Percentiles rank a stretch among this genome's conserved stretches.
These are phyloP conservation scores for Trichoderma koningiopsis DNA, from an alignment of 2,329 filamentous ascomycete species.

Conservation along the genomic window DNA sequence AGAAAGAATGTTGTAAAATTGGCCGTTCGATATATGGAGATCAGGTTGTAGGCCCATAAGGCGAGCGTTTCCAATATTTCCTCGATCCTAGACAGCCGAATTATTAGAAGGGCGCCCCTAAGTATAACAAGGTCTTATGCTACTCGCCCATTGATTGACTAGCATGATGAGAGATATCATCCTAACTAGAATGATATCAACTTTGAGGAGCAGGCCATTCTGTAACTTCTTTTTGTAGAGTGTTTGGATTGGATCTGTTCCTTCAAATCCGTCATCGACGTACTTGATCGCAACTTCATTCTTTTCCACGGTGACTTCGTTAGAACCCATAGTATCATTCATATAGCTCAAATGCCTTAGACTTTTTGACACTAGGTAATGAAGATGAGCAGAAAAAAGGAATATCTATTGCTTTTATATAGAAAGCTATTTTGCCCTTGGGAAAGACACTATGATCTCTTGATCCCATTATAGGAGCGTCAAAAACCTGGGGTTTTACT, in stretches of 20 bases:
- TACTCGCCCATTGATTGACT: background rate
- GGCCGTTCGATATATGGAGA: background rate
- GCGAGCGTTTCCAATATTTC: constrained; percentile 12
- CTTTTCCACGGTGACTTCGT: background rate
- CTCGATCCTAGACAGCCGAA: background rate
- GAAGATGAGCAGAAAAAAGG: background rate
- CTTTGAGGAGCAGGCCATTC: background rate
- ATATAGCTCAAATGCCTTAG: background rate
- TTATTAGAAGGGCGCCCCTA: background rate
- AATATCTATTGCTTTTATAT: background rate
- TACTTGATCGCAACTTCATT: background rate
- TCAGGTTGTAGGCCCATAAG: background rate
- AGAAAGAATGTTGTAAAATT: constrained; percentile 4
- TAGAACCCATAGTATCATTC: background rate
- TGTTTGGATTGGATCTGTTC: background rate
- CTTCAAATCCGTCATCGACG: background rate
- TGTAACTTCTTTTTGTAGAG: background rate
- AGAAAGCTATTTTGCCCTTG: background rate
- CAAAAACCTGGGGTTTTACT: background rate
- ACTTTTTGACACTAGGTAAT: background rate
- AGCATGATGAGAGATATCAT: background rate
- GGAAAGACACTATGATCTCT: background rate
- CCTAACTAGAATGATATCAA: background rate
- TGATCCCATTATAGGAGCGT: background rate
- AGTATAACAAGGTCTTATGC: background rate